Conservation (phyloP, 768 basidiomycete species). For the Sarcodon aspratus region DNA sequence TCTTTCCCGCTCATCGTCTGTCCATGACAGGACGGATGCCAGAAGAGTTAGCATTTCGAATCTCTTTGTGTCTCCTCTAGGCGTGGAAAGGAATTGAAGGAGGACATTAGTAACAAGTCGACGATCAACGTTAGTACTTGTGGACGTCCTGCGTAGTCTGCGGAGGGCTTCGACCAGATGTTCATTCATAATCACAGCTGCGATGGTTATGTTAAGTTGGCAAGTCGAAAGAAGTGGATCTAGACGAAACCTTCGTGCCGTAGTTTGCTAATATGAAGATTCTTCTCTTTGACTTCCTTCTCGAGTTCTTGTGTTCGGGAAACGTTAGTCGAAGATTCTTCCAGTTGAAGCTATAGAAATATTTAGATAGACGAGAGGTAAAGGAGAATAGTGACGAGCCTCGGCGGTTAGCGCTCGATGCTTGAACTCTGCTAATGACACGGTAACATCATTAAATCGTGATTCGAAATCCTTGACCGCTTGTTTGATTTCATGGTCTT, state of each 20-base stretch:
- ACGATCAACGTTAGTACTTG: conserved; percentile 83
- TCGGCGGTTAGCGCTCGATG: conserved; percentile 83
- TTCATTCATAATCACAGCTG: conserved; percentile 95
- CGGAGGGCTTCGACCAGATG: conserved; percentile 96
- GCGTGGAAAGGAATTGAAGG: conserved; percentile 80
- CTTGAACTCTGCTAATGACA: conserved; percentile 84
- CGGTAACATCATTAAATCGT: conserved; percentile 41
- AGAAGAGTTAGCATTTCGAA: conserved; percentile 94
- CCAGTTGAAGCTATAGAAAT: conserved; percentile 51
- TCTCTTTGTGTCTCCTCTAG: conserved; percentile 85
- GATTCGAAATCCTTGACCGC: not conserved
- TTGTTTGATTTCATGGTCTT: conserved; percentile 64
- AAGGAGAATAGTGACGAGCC: conserved; percentile 26
- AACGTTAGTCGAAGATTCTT: conserved; percentile 59
- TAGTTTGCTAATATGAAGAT: conserved; percentile 85
- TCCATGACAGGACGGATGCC: conserved; percentile 86
- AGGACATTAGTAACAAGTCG: conserved; percentile 92
- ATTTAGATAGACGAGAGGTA: conserved; percentile 1
- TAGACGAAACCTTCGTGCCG: conserved; percentile 74
- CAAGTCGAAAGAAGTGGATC: conserved; percentile 1
- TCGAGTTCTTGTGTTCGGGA: conserved; percentile 64
- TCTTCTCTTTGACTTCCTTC: conserved; percentile 93
- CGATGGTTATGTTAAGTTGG: conserved; percentile 3
- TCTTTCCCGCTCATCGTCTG: conserved; percentile 81
- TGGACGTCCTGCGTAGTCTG: conserved; percentile 74